These are phyloP conservation scores for Dioszegia crocea DNA, from an alignment of 768 basidiomycete species.

Conservation along the genomic window DNA sequence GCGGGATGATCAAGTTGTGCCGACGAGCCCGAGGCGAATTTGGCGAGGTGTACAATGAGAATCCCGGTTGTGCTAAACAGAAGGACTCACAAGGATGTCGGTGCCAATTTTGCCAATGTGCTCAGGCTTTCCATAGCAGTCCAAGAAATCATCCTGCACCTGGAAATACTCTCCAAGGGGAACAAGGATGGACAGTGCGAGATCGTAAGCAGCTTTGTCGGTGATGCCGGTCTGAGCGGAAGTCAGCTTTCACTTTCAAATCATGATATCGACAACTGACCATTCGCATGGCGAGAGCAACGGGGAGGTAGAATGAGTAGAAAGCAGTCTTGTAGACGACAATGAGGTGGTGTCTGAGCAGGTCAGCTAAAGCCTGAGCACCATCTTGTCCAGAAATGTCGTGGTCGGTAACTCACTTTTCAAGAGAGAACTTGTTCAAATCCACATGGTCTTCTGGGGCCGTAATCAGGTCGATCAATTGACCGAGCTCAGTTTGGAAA, in stretches of 20 bases:
- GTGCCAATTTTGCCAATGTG: slow-evolving; percentile 95
- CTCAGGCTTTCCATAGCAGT: slow-evolving; percentile 83
- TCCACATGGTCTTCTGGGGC: slow-evolving; percentile 88
- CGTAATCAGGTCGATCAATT: slow-evolving; percentile 91
- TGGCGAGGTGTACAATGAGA: no score
- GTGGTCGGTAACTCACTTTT: slow-evolving; percentile 57
- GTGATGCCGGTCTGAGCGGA: slow-evolving; percentile 51
- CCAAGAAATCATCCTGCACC: slow-evolving; percentile 94
- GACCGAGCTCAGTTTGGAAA: slow-evolving; percentile 92
- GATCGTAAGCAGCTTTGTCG: slow-evolving; percentile 61
- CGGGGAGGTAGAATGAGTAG: slow-evolving; percentile 98
- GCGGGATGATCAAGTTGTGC: neutral
- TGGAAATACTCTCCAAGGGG: slow-evolving; percentile 98
- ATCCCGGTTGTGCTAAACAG: no score
- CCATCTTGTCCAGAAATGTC: neutral
- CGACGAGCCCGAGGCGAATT: no score
- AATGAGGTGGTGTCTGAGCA: slow-evolving; percentile 73
- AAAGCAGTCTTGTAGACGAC: slow-evolving; percentile 96
- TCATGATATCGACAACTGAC: slow-evolving; percentile 19
- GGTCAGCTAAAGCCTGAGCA: slow-evolving; percentile 1
- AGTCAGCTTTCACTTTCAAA: slow-evolving; percentile 21
- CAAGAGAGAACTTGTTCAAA: slow-evolving; percentile 76
- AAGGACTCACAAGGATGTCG: slow-evolving; percentile 71
- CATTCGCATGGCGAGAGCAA: slow-evolving; percentile 87
- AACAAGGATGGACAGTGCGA: slow-evolving; percentile 74